These are phyloP conservation scores for Chaetomiaceae sp. DNA, from an alignment of 2,329 filamentous ascomycete genomes.

Conservation along the genomic window DNA sequence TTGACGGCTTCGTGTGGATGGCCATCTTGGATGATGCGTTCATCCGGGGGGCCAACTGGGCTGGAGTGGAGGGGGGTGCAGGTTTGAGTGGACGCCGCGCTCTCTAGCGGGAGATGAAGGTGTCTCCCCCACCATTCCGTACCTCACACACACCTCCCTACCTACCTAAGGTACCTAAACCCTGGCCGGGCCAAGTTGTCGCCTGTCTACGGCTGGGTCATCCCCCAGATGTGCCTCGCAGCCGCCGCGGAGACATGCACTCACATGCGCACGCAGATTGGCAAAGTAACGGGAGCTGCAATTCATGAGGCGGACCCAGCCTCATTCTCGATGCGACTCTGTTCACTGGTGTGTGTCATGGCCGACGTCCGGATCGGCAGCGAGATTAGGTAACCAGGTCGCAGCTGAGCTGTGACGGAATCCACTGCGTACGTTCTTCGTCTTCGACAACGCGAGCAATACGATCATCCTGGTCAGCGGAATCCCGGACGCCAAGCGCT, in stretches of 20 bases:
- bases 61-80: conserved; percentile 11
- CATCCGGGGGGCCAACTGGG: conserved; percentile 12
- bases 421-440: background rate
- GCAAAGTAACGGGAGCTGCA: conserved; percentile 13
- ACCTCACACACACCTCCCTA: background rate
- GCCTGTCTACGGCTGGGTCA: background rate
- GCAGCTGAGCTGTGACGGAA: background rate
- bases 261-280: conserved; percentile 11
- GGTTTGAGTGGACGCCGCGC: conserved; percentile 1
- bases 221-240: conserved; percentile 8
- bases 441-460: conserved; percentile 11
- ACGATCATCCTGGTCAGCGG: background rate
- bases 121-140: background rate
- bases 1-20: background rate
- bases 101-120: conserved; percentile 12
- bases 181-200: too few relatives aligned
- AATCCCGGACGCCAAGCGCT: background rate
- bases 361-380: conserved; percentile 13
- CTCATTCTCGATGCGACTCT: conserved; percentile 22
- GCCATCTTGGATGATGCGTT: conserved; percentile 8
- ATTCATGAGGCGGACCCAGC: conserved; percentile 18
- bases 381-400: conserved; percentile 16
- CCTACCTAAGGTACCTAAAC: conserved; percentile 1
- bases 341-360: conserved; percentile 2
- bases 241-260: conserved; percentile 4